Evolutionary conservation across 306 rosid species (phyloP).

Genomic region (Canavalia ensiformis): DNA sequence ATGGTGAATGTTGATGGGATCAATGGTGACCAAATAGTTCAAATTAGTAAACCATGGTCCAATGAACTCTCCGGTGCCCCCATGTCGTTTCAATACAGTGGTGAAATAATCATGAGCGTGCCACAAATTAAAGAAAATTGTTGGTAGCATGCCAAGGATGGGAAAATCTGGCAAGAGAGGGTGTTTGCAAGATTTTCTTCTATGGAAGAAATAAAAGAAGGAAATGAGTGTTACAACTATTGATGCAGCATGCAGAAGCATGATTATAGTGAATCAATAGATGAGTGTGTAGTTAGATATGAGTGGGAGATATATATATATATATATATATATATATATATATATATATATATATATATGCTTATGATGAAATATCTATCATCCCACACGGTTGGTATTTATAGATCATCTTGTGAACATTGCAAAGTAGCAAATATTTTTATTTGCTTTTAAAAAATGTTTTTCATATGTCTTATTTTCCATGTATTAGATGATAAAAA

Average conservation of each 20-base stretch:
- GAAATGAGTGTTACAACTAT: constrained; percentile 16
- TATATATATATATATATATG: too few species aligned
- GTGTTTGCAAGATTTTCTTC: constrained; percentile 1
- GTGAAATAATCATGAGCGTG: constrained; percentile 33
- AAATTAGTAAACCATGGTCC: constrained; percentile 56
- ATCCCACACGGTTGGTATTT: too few species aligned
- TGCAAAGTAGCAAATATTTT: too few species aligned
- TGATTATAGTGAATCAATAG: neutral
- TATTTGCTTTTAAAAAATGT: too few species aligned
- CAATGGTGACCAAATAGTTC: constrained; percentile 41
- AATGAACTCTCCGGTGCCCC: constrained; percentile 43
- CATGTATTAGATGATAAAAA: too few species aligned
- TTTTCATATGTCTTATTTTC: too few species aligned
- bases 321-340: too few species aligned
- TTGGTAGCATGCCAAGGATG: constrained; percentile 57
- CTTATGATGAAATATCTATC: too few species aligned
- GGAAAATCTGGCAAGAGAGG: constrained; percentile 49
- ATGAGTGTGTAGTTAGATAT: too few species aligned
- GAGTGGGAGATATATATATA: too few species aligned
- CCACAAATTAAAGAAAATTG: neutral
- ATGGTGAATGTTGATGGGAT: constrained; percentile 54
- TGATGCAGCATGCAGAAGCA: neutral
- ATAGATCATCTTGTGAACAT: too few species aligned
- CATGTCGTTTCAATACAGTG: neutral
- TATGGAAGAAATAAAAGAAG: neutral